phyloP scores from a whole-genome alignment of 495 filamentous ascomycete species.

The Aspergillus biplanus region DNA sequence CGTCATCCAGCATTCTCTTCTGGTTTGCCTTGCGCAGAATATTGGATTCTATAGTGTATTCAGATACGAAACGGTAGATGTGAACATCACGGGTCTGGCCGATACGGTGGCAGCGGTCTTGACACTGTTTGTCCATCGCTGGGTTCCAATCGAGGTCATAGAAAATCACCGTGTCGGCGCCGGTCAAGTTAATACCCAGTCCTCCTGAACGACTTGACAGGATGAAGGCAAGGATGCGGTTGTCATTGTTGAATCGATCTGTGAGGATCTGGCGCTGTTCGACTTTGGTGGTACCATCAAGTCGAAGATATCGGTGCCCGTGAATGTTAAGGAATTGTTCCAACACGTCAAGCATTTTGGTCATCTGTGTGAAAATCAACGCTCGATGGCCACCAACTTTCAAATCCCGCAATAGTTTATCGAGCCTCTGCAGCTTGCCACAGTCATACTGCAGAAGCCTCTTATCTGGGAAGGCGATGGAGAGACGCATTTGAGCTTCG shows the following conservation, averaged over 20 bases:
- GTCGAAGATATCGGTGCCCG: constrained; percentile 91
- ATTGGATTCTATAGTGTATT: constrained; percentile 98
- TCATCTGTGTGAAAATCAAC: constrained; percentile 99
- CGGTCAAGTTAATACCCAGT: constrained; percentile 94
- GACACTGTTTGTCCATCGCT: constrained; percentile 99
- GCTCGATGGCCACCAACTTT: constrained; percentile 91
- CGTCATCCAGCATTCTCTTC: constrained; percentile 96
- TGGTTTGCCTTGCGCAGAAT: constrained; percentile 96
- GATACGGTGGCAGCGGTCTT: constrained; percentile 96
- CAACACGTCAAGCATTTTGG: constrained; percentile 94
- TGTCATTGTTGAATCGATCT: constrained; percentile 95
- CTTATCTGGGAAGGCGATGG: constrained; percentile 96
- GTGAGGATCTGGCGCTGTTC: constrained; percentile 95
- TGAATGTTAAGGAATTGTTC: constrained; percentile 99
- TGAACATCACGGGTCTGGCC: constrained; percentile 98
- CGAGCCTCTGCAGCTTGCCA: constrained; percentile 92
- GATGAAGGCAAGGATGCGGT: constrained; percentile 91
- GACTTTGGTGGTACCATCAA: constrained; percentile 92
- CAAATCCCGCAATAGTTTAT: constrained; percentile 81
- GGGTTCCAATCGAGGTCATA: constrained; percentile 99
- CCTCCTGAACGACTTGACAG: constrained; percentile 93
- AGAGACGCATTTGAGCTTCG: constrained; percentile 87
- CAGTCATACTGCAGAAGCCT: constrained; percentile 96
- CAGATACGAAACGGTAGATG: constrained; percentile 95
- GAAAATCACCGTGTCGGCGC: constrained; percentile 98